Conservation (phyloP, 2,329 filamentous ascomycete species). For the Trichoderma gracile region DNA sequence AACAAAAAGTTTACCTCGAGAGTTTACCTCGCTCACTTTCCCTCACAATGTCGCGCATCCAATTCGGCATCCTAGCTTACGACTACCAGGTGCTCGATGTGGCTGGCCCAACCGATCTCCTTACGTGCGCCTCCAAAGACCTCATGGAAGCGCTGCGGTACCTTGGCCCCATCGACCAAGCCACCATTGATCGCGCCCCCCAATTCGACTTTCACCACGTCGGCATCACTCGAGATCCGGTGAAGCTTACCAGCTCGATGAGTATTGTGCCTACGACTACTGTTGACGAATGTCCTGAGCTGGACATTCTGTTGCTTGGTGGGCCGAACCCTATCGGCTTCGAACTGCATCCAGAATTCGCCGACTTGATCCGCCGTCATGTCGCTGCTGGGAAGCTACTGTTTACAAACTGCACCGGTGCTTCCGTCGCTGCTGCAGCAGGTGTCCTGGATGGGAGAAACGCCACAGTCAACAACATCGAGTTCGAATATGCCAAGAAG, state of each 20-base stretch:
- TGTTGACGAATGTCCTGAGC: constrained; percentile 39
- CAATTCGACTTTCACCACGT: constrained; percentile 41
- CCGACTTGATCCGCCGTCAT: constrained; percentile 39
- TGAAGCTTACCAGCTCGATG: constrained; percentile 28
- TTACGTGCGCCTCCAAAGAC: constrained; percentile 33
- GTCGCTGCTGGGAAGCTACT: constrained; percentile 40
- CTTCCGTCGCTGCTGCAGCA: constrained; percentile 35
- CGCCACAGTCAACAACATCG: constrained; percentile 46
- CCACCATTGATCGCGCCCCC: constrained; percentile 31
- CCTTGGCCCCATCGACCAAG: constrained; percentile 29
- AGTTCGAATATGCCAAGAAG: constrained; percentile 35
- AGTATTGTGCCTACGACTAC: constrained; percentile 36
- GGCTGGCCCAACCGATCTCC: constrained; percentile 37
- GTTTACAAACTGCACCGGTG: constrained; percentile 44
- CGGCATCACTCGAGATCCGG: constrained; percentile 36
- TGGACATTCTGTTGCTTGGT: constrained; percentile 42
- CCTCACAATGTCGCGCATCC: constrained; percentile 31
- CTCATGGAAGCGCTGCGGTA: constrained; percentile 24
- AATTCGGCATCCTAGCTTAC: constrained; percentile 35
- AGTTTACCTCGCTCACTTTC: background rate
- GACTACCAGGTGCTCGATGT: constrained; percentile 40
- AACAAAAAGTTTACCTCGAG: no score
- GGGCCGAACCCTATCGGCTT: constrained; percentile 36
- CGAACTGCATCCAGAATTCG: constrained; percentile 35
- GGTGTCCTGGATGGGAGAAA: constrained; percentile 45